Evolutionary conservation across 1,284 basidiomycete species (phyloP), one percentile per base, ranked within the genome.

Genomic region (Cystobasidium slooffiae): DNA sequence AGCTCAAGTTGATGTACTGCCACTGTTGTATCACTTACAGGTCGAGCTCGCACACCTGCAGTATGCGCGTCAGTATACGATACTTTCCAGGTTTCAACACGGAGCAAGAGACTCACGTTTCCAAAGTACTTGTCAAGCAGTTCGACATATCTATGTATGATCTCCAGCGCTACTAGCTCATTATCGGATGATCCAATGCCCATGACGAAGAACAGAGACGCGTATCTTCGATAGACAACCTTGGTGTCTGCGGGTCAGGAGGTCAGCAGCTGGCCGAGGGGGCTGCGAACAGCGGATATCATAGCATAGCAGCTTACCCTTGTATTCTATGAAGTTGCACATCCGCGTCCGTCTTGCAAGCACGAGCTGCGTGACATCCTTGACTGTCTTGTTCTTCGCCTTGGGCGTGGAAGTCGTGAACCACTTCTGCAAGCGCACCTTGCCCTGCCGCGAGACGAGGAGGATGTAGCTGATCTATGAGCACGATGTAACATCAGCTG

Each of bases 301-400:
- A 24, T 24, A 55, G 37, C 10, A 22, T 6, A 22, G 47, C 22
- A 24, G 46, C 86, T 72, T 77, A 93, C 95, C 95, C 85, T 99
- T 99, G 87, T 99, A 99, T 83, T 99, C 97, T 66, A 99, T 84
- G 81, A 99, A 94, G 84, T 99, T 99, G 84, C 96, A 99, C 97
- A 99, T 99, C 78, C 94, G 87, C 65, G 97, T 97, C 77, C 97
- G 88, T 58, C 97, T 88, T 56, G 94, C 94, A 31, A 99, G 88
- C 18, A 99, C 97, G 59, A 99, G 88, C 84, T 99, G 97, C 0
- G 97, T 99, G 37, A 99, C 96, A 83, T 99, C 97, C 86, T 99
- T 99, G 79, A 98, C 92, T 80, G 99, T 98, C 88, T 99, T 99
- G 74, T 89, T 89, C 85, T 99, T 99, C 77, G 87, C 87, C 84